phyloP scores from a whole-genome alignment of 2,329 filamentous ascomycete genomes.

The Diplodia corticola region DNA sequence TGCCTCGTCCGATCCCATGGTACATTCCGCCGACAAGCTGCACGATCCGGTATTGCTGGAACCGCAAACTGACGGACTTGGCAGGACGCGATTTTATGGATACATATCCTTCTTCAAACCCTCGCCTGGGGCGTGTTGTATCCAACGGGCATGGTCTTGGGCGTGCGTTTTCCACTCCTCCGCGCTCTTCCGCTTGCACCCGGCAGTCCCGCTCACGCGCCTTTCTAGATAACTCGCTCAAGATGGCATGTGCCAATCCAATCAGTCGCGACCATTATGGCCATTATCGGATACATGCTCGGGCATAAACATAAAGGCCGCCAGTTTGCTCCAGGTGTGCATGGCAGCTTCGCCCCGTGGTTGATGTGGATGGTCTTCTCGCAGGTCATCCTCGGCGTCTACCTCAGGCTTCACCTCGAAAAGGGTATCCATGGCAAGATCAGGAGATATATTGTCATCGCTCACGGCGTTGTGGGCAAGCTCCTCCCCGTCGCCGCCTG shows the following conservation, averaged over 20 bases:
- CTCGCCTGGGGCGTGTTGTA: conserved; percentile 89
- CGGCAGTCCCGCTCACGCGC: conserved; percentile 4
- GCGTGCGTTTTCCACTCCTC: conserved; percentile 59
- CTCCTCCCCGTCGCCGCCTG: conserved; percentile 82
- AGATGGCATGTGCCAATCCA: conserved; percentile 95
- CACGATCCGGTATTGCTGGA: neutral
- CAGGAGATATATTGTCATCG: conserved; percentile 67
- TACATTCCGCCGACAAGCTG: conserved; percentile 23
- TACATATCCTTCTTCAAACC: conserved; percentile 87
- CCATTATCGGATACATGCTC: conserved; percentile 83
- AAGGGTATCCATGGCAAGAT: conserved; percentile 79
- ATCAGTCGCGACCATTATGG: conserved; percentile 69
- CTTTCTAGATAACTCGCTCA: conserved; percentile 73
- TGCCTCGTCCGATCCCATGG: conserved; percentile 40
- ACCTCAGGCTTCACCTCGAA: conserved; percentile 86
- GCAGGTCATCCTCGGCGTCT: conserved; percentile 80
- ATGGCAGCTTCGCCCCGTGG: conserved; percentile 75
- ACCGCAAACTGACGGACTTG: conserved; percentile 25
- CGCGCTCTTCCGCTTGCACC: neutral
- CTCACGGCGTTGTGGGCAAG: conserved; percentile 83
- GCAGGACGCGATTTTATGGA: conserved; percentile 82
- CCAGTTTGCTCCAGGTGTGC: conserved; percentile 79
- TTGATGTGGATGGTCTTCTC: conserved; percentile 76
- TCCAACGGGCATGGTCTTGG: conserved; percentile 91
- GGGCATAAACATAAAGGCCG: conserved; percentile 89